Conservation (phyloP, 208 protist genomes). For the Endotrypanum monterogeii region DNA sequence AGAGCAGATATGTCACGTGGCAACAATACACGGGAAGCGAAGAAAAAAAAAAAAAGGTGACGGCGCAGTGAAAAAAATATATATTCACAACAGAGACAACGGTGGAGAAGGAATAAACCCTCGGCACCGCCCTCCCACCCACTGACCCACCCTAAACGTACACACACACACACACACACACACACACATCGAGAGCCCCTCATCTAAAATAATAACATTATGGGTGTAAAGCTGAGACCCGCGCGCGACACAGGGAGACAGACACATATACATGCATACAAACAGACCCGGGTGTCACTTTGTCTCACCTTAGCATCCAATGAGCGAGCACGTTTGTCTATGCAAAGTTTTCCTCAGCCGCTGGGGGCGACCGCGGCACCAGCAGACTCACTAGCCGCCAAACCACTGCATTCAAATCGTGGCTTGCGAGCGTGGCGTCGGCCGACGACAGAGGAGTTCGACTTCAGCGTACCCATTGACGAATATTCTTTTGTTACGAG, state of each 20-base stretch:
- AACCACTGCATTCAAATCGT: slow-evolving; percentile 46
- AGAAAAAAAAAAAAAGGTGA: too few relatives aligned
- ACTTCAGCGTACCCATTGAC: slow-evolving; percentile 50
- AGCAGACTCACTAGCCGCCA: background rate
- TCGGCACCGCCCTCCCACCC: too few relatives aligned
- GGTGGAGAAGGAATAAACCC: too few relatives aligned
- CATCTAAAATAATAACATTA: background rate
- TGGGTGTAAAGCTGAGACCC: background rate
- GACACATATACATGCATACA: slow-evolving; percentile 8
- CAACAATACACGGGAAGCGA: too few relatives aligned
- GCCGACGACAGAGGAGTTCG: slow-evolving; percentile 73
- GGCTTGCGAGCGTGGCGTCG: slow-evolving; percentile 58
- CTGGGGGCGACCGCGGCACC: slow-evolving; percentile 8
- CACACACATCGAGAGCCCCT: background rate
- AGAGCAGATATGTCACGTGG: too few relatives aligned
- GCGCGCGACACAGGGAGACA: background rate
- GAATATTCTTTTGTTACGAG: slow-evolving; percentile 57
- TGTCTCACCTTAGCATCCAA: background rate
- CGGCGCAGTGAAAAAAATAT: too few relatives aligned
- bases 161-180: background rate
- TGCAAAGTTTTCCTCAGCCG: slow-evolving; percentile 7
- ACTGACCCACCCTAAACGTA: background rate
- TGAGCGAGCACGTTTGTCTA: slow-evolving; percentile 2
- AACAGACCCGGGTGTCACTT: background rate
- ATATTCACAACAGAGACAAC: too few relatives aligned